Base-by-base conservation (phyloP, 768 basidiomycete genomes). In the Auricularia sp. region DNA sequence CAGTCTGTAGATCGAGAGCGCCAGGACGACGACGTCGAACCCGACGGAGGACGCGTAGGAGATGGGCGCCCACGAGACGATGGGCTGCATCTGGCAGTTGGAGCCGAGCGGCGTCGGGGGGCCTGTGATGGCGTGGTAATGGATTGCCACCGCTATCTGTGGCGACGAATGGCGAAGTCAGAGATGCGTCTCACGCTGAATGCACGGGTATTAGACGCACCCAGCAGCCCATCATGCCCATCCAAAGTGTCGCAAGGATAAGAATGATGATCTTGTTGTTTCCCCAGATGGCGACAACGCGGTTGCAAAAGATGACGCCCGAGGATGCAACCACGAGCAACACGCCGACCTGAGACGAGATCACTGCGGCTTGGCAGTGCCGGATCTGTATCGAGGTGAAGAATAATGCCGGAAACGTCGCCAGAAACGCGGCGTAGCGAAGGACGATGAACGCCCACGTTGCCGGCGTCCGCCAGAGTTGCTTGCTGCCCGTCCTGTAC, bases 281-380 rank as follows among this genome's bases (percentile, higher is more conserved):
- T 47, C 70, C 71, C 76, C 76, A 78, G 54, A 78, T 70, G 18
- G 73, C 70, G 54, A 70, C 70, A 14, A 77, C 72, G 47, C 76
- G 75, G 63, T 72, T 73, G 65, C 72, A 72, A 63, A 77, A 75
- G 13, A 78, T 72, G 18, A 68, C 65, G 54, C 76, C 76, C 35
- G 75, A 72, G 0, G 73, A 73, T 13, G 69, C 71, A 29, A 75
- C 71, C 18, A 73, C 72, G 33, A 75, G 66, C 5, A 74, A 66
- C 8, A 68, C 71, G 34, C 75, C 74, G 14, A 71, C 72, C 64
- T 74, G 73, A 54, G 75, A 73, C 14, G 71, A 65, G 29, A 72
- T 70, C 2, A 74, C 70, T 5, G 73, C 74, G 3, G 71, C 64
- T 62, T 75, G 74, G 62, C 76, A 78, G 58, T 73, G 69, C 7